phyloP scores from a whole-genome alignment of 148 eudicot genomes.

The Rhododendron molle region DNA sequence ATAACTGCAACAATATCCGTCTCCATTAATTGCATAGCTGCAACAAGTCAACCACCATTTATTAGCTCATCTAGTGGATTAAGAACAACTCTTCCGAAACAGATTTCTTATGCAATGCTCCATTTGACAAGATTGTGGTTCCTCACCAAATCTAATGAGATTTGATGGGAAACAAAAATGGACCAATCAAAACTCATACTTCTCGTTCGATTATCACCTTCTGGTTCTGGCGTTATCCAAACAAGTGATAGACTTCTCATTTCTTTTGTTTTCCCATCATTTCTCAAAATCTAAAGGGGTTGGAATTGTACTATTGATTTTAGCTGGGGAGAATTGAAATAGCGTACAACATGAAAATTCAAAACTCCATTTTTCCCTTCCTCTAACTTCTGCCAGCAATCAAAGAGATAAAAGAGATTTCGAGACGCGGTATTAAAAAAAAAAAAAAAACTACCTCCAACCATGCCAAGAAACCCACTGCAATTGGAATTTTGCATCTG shows the following conservation, averaged over 20 bases:
- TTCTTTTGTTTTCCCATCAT: neutral
- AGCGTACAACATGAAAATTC: neutral
- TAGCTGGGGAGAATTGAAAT: neutral
- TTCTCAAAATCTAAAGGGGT: neutral
- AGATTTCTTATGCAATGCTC: neutral
- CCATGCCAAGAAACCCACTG: conserved; percentile 83
- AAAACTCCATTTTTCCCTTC: neutral
- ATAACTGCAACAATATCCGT: conserved; percentile 69
- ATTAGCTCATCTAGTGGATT: conserved; percentile 9
- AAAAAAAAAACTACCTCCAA: conserved; percentile 58
- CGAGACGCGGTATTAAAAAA: neutral
- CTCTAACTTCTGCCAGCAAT: neutral
- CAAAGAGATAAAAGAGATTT: neutral
- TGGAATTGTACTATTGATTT: neutral
- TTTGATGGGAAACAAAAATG: neutral
- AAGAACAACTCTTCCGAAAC: conserved; percentile 2
- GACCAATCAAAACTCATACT: neutral
- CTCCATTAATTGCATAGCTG: conserved; percentile 87
- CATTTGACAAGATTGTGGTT: neutral
- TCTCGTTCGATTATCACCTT: neutral
- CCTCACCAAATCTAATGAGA: neutral
- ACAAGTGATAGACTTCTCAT: neutral
- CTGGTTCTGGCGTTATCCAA: neutral
- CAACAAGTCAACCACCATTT: conserved; percentile 12
- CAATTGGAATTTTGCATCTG: conserved; percentile 54